Percentiles rank a stretch among this genome's conserved stretches.
Evolutionary conservation across 345 rosid species (phyloP).

Genomic region (Toxicodendron radicans): DNA sequence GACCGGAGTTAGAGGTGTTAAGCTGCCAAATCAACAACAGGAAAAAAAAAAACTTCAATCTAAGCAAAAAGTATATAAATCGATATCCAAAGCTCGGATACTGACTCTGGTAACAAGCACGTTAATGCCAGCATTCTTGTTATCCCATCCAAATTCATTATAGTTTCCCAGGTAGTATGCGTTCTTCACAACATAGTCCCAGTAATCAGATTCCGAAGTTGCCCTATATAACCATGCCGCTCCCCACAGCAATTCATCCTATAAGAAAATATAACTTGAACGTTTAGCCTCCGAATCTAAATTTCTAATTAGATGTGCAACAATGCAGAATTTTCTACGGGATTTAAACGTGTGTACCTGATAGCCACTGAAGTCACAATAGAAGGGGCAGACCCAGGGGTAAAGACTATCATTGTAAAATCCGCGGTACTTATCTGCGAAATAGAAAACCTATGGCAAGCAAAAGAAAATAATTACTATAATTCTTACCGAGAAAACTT

Average conservation of each 20-base stretch:
- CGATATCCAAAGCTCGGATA: background rate
- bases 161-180: constrained; percentile 27
- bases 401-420: constrained; percentile 58
- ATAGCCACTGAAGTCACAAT: constrained; percentile 72
- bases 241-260: constrained; percentile 93
- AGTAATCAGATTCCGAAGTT: constrained; percentile 46
- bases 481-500: background rate
- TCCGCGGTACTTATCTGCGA: constrained; percentile 69
- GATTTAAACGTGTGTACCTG: constrained; percentile 33
- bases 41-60: constrained; percentile 7
- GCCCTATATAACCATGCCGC: constrained; percentile 85
- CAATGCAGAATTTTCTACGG: background rate
- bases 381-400: constrained; percentile 72
- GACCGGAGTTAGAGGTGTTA: constrained; percentile 5
- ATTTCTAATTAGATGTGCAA: background rate
- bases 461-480: background rate
- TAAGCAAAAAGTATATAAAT: too few species aligned
- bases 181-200: constrained; percentile 40
- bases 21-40: constrained; percentile 16
- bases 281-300: background rate
- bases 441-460: constrained; percentile 58
- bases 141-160: constrained; percentile 83
- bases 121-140: constrained; percentile 71
- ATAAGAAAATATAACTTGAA: background rate
- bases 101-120: constrained; percentile 68